A percentile compares a stretch with the other conserved stretches of the same genome.
Conservation (phyloP, 257 asterid species). For the Eucommia ulmoides region DNA sequence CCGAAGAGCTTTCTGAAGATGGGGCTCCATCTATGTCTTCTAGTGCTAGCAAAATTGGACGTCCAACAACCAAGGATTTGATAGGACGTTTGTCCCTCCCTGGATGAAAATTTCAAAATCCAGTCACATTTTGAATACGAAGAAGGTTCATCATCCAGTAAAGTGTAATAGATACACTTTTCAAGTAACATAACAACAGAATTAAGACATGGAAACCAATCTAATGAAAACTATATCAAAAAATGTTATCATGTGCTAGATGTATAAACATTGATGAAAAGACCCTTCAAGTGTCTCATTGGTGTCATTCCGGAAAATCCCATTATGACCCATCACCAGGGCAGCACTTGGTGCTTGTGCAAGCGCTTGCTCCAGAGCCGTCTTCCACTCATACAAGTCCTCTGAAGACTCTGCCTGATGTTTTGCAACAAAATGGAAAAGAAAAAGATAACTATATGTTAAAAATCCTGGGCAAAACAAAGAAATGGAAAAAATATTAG, state of each 20-base stretch:
- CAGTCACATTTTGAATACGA: constrained; percentile 9
- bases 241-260: constrained; percentile 4
- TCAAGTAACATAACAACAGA: constrained; percentile 1
- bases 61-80: constrained; percentile 89
- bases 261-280: constrained; percentile 62
- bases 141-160: background rate
- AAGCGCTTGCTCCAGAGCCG: constrained; percentile 86
- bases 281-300: constrained; percentile 65
- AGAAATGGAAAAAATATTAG: background rate
- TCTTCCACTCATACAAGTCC: constrained; percentile 92
- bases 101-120: constrained; percentile 19
- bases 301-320: constrained; percentile 66
- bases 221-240: background rate
- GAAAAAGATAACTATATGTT: constrained; percentile 7
- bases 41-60: constrained; percentile 83
- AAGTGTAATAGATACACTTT: background rate
- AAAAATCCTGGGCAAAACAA: constrained; percentile 2
- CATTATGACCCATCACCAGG: constrained; percentile 92
- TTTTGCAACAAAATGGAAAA: constrained; percentile 9
- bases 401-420: constrained; percentile 81
- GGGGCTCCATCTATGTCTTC: constrained; percentile 98
- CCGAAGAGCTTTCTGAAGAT: constrained; percentile 80
- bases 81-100: constrained; percentile 90
- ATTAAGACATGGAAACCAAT: constrained; percentile 3
- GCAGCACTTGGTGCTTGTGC: constrained; percentile 93